Conservation (phyloP, 345 rosid genomes). For the Aethionema arabicum region DNA sequence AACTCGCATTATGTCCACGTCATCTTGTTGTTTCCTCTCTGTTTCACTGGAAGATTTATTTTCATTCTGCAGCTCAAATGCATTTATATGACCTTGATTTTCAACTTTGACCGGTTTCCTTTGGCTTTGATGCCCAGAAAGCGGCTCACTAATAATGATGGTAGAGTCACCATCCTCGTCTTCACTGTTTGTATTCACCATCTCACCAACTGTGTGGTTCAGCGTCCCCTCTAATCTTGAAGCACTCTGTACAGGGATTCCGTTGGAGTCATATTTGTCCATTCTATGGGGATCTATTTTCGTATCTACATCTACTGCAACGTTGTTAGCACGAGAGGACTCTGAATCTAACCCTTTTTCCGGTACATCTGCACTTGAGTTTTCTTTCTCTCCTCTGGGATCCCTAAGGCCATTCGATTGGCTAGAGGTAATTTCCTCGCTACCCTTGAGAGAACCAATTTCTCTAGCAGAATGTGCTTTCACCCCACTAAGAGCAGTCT, state of each 20-base stretch:
- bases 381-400: slow-evolving; percentile 39
- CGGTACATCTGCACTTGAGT: slow-evolving; percentile 34
- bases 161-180: slow-evolving; percentile 33
- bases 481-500: slow-evolving; percentile 40
- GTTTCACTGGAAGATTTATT: slow-evolving; percentile 37
- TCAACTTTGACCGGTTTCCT: slow-evolving; percentile 11
- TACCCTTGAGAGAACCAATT: slow-evolving; percentile 34
- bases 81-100: slow-evolving; percentile 30
- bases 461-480: slow-evolving; percentile 47
- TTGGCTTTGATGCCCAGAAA: slow-evolving; percentile 22
- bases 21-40: slow-evolving; percentile 44
- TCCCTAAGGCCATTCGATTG: slow-evolving; percentile 46
- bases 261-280: slow-evolving; percentile 43
- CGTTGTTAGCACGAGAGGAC: slow-evolving; percentile 54
- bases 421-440: slow-evolving; percentile 41
- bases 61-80: slow-evolving; percentile 43
- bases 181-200: slow-evolving; percentile 44
- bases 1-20: slow-evolving; percentile 31
- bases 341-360: slow-evolving; percentile 55
- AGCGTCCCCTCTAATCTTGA: slow-evolving; percentile 42
- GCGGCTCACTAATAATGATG: slow-evolving; percentile 29
- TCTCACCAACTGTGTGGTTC: slow-evolving; percentile 43
- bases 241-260: slow-evolving; percentile 29
- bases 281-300: slow-evolving; percentile 46
- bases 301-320: slow-evolving; percentile 45